Percentiles rank a stretch among this genome's conserved stretches.
These are phyloP conservation scores for Aureobasidium sp. DNA, from an alignment of 2,329 filamentous ascomycete species.

Conservation along the genomic window DNA sequence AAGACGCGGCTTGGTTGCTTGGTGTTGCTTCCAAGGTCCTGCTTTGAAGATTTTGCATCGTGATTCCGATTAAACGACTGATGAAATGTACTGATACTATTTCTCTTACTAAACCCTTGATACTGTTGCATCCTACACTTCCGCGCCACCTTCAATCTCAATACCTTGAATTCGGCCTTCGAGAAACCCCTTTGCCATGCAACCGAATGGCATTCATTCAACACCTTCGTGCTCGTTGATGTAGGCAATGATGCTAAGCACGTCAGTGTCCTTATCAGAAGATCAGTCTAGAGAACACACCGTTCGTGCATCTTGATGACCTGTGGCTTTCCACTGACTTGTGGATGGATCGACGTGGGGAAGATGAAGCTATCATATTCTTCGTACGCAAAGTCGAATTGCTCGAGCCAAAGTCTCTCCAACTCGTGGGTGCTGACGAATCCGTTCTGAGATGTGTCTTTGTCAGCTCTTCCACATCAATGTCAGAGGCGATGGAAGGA, in stretches of 20 bases:
- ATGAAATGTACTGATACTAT: neutral
- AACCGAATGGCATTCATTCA: conserved; percentile 33
- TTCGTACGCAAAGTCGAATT: conserved; percentile 39
- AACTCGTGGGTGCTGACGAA: conserved; percentile 36
- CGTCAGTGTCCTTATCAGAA: neutral
- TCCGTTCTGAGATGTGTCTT: conserved; percentile 24
- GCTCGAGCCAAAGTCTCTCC: conserved; percentile 38
- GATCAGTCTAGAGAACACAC: neutral
- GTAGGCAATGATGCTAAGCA: conserved; percentile 35
- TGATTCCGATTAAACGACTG: neutral
- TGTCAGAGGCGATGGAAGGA: neutral
- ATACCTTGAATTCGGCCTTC: conserved; percentile 27
- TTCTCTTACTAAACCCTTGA: neutral
- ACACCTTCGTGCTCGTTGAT: conserved; percentile 39
- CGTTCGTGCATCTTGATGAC: conserved; percentile 40
- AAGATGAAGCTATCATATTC: conserved; percentile 42
- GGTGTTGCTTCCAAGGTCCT: conserved; percentile 43
- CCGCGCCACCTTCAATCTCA: conserved; percentile 18
- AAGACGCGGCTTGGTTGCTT: conserved; percentile 51
- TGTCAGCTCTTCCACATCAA: neutral
- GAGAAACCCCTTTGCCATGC: conserved; percentile 32
- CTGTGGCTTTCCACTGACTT: conserved; percentile 42
- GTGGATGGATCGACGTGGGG: conserved; percentile 40
- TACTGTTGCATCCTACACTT: conserved; percentile 25
- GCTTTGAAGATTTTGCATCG: conserved; percentile 15